Conservation (phyloP, 1,284 basidiomycete genomes). For the Tremellales sp. region DNA sequence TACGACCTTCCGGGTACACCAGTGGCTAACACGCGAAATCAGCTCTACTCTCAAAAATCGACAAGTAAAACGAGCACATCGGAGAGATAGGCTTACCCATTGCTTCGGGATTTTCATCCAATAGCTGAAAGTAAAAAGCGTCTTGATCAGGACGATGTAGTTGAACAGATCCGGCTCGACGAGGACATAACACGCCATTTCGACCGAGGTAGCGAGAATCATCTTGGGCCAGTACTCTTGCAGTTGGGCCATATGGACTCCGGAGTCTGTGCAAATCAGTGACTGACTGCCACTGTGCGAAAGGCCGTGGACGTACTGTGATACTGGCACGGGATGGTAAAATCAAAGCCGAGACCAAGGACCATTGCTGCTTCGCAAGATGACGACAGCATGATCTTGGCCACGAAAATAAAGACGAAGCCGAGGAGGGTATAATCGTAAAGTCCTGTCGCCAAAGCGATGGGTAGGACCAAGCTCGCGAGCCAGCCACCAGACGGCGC, state of each 20-base stretch:
- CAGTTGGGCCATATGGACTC: not conserved
- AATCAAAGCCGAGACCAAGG: conserved; percentile 24
- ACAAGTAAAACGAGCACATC: no score
- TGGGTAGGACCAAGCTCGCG: conserved; percentile 15
- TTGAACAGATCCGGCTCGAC: conserved; percentile 30
- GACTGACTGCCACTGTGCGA: no score
- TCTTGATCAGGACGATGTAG: conserved; percentile 28
- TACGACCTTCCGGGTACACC: no score
- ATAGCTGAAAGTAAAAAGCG: not conserved
- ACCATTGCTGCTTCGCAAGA: conserved; percentile 22
- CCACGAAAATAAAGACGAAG: conserved; percentile 18
- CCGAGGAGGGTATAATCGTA: conserved; percentile 23
- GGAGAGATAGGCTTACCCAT: not conserved
- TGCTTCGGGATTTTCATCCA: not conserved
- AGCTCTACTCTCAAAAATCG: no score
- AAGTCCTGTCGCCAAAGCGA: conserved; percentile 18
- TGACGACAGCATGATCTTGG: conserved; percentile 23
- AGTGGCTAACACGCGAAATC: no score
- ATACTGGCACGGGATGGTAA: conserved; percentile 29
- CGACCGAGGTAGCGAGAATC: conserved; percentile 16
- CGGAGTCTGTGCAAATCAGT: no score
- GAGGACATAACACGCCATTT: conserved; percentile 20
- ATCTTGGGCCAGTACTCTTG: conserved; percentile 27
- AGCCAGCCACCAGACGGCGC: conserved; percentile 32
- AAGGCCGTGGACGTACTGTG: conserved; percentile 21